Conservation (phyloP, 495 filamentous ascomycete genomes). For the Hypoxylon cercidicola region DNA sequence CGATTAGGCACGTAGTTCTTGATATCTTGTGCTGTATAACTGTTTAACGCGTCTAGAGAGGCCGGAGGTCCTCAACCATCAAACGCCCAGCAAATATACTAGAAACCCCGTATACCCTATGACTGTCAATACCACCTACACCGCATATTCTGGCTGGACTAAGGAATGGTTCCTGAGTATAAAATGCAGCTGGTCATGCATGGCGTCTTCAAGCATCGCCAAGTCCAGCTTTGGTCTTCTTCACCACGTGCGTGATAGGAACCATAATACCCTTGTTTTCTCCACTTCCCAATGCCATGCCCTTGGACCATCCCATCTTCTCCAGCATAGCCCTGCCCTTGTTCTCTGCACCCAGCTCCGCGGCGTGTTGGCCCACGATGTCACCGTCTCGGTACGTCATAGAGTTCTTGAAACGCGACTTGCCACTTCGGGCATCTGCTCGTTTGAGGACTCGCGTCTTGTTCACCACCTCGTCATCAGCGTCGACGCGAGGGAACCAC, state of each 20-base stretch:
- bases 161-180: too few relatives aligned
- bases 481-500: conserved; percentile 60
- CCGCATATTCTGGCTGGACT: too few relatives aligned
- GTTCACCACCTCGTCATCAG: conserved; percentile 50
- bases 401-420: conserved; percentile 48
- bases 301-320: conserved; percentile 96
- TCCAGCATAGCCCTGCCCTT: conserved; percentile 89
- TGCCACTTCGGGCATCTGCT: conserved; percentile 28
- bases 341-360: conserved; percentile 85
- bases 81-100: too few relatives aligned
- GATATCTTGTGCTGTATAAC: too few relatives aligned
- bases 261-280: conserved; percentile 89
- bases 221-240: conserved; percentile 84
- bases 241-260: conserved; percentile 88
- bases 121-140: too few relatives aligned
- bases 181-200: too few relatives aligned
- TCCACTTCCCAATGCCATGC: conserved; percentile 82
- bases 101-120: too few relatives aligned
- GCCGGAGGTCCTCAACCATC: too few relatives aligned
- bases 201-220: conserved; percentile 63
- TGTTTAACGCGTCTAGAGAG: too few relatives aligned
- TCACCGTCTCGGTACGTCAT: conserved; percentile 85
- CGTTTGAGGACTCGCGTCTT: conserved; percentile 33
- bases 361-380: conserved; percentile 83
- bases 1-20: too few relatives aligned